phyloP scores from a whole-genome alignment of 768 basidiomycete species.

The Leccinum subtestaceum region DNA sequence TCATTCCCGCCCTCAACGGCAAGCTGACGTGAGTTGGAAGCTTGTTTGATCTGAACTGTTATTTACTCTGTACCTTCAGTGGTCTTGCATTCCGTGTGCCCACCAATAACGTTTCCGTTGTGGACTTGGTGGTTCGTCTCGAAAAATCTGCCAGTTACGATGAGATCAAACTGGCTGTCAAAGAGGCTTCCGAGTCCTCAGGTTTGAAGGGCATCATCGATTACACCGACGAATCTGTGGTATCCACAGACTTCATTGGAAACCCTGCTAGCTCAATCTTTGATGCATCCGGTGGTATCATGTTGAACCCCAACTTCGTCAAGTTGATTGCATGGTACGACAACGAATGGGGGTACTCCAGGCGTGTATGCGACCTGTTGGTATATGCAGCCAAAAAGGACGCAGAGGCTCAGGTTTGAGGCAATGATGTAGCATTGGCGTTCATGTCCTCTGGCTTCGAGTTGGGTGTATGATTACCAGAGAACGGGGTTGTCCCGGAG shows the following conservation, averaged over 20 bases:
- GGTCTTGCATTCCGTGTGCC: slow-evolving; percentile 98
- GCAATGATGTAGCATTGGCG: neutral
- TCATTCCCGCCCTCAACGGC: slow-evolving; percentile 94
- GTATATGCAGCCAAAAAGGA: slow-evolving; percentile 79
- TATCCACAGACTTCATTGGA: slow-evolving; percentile 92
- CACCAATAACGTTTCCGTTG: slow-evolving; percentile 94
- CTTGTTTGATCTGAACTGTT: neutral
- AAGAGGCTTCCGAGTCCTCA: slow-evolving; percentile 68
- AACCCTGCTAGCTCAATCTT: slow-evolving; percentile 82
- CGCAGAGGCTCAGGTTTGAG: slow-evolving; percentile 25
- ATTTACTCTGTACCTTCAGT: slow-evolving; percentile 34
- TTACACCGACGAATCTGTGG: slow-evolving; percentile 92
- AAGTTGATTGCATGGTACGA: slow-evolving; percentile 97
- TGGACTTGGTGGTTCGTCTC: slow-evolving; percentile 92
- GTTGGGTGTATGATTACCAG: slow-evolving; percentile 16
- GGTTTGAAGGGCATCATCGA: slow-evolving; percentile 69
- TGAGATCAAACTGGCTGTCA: slow-evolving; percentile 83
- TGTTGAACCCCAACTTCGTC: slow-evolving; percentile 89
- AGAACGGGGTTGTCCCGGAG: neutral
- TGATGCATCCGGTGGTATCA: slow-evolving; percentile 90
- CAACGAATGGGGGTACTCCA: slow-evolving; percentile 94
- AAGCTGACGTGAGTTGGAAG: slow-evolving; percentile 83
- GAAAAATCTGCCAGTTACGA: slow-evolving; percentile 86
- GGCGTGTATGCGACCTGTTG: slow-evolving; percentile 88
- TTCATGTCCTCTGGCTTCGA: neutral